Evolutionary conservation across 2,329 filamentous ascomycete genomes (phyloP), one percentile per base, ranked within the genome.

Genomic region (Trichoderma cornu-damae): DNA sequence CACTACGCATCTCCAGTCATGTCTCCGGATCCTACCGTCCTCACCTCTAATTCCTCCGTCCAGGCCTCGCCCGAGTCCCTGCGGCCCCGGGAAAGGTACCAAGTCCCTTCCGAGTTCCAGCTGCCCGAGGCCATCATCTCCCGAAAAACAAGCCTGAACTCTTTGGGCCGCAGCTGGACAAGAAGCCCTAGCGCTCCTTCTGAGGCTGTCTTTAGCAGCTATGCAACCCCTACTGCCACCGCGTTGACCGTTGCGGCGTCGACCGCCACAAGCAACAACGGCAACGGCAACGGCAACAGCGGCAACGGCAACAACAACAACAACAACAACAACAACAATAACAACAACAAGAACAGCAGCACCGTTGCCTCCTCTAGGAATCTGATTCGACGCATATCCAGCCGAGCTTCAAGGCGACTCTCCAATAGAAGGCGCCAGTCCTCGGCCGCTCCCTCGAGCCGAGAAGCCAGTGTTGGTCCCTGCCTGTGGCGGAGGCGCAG

Each of bases 391-490:
- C 84, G 92, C 61, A 77, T 96, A 20, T 97, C 94, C 30, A 89
- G 88, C 65, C 85, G 87, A 61, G 90, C 91, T 5, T 84, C 84
- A 46, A 86, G 83, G 71, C 86, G 80, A 35, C 73, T 87, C 78
- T 70, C 85, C 69, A 74, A 73, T 37, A 81, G 86, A 60, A 84
- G 91, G 61, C 82, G 92, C 60, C 86, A 88, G 61, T 95, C 90
- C 14, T 91, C 89, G 2, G 86, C 86, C 1, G 82, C 88, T 43
- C 83, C 88, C 18, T 84, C 86, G 60, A 90, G 87, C 69, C 85
- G 92, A 40, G 91, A 96, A 68, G 86, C 89, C 61, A 96, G 92
- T 68, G 87, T 91, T 24, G 94, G 94, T 0, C 94, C 94, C 1
- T 88, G 91, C 57, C 88, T 96, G 52, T 84, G 96, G 72, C 85